These are phyloP conservation scores for Aspergillus kassunensis DNA, from an alignment of 495 filamentous ascomycete genomes.

Conservation along the genomic window DNA sequence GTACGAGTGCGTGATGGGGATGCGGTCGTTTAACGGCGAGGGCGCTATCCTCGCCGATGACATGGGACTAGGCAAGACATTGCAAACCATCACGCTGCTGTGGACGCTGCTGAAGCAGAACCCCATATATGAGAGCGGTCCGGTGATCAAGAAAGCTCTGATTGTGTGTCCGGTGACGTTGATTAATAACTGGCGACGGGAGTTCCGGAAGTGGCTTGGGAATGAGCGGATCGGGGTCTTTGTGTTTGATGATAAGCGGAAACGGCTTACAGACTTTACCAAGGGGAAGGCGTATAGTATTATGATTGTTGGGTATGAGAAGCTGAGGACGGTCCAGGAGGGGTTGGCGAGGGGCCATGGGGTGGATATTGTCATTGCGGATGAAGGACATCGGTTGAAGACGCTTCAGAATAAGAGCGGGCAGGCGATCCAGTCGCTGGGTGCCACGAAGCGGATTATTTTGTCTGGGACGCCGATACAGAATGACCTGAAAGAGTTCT, in stretches of 20 bases:
- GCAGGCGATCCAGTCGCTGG: slow-evolving; percentile 67
- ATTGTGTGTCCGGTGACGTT: slow-evolving; percentile 80
- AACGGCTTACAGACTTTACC: slow-evolving; percentile 69
- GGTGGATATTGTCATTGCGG: slow-evolving; percentile 75
- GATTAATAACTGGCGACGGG: slow-evolving; percentile 76
- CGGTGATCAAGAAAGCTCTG: slow-evolving; percentile 71
- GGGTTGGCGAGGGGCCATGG: slow-evolving; percentile 60
- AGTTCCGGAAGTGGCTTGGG: slow-evolving; percentile 78
- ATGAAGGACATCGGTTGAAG: slow-evolving; percentile 79
- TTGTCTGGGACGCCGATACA: slow-evolving; percentile 77
- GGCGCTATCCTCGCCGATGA: slow-evolving; percentile 79
- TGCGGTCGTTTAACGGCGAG: slow-evolving; percentile 64
- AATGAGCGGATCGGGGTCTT: slow-evolving; percentile 75
- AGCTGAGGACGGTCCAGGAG: slow-evolving; percentile 63
- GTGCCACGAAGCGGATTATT: slow-evolving; percentile 63
- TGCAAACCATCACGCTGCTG: slow-evolving; percentile 73
- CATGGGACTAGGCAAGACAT: slow-evolving; percentile 78
- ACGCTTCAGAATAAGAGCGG: slow-evolving; percentile 79
- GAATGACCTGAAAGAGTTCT: slow-evolving; percentile 78
- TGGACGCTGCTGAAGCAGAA: slow-evolving; percentile 84
- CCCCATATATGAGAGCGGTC: slow-evolving; percentile 56
- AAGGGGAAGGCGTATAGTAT: slow-evolving; percentile 69
- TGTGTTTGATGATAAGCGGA: slow-evolving; percentile 63
- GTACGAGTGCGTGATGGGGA: slow-evolving; percentile 84
- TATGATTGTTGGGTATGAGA: slow-evolving; percentile 85